Base-by-base conservation (phyloP, 768 basidiomycete genomes). In the Tylopilus vinaceipallidus region DNA sequence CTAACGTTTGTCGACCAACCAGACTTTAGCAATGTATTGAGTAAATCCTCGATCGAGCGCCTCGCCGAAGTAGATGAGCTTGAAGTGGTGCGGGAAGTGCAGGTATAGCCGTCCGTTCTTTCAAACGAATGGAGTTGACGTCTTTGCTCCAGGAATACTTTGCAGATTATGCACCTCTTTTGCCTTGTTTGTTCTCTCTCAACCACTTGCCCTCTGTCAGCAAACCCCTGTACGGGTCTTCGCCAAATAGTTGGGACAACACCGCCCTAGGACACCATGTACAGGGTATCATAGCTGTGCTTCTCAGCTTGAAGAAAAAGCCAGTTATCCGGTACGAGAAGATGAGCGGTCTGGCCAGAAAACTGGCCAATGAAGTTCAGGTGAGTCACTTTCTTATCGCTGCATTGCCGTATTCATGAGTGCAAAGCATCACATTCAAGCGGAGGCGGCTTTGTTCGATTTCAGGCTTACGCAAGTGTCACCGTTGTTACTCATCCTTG, bases 1-100 rank as follows among this genome's bases (percentile, higher is more conserved):
- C 64, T 64, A 53, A 61, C 43, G 29, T 49, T 43, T 6, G 12
- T 41, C 36, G 19, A 42, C 47, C 42, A 38, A 42, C 16, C 50
- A 98, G 95, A 97, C 71, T 99, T 99, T 66, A 98, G 94, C 72
- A 98, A 94, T 61, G 83, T 90, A 34, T 69, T 99, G 55, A 91
- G 80, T 55, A 98, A 98, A 74, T 76, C 79, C 5, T 80, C 86
- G 23, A 98, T 99, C 42, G 97, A 98, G 69, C 80, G 91, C 10
- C 76, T 98, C 43, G 97, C 97, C 0, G 87, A 91, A 59, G 90
- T 86, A 17, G 97, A 99, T 65, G 92, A 97, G 68, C 91, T 91
- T 55, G 97, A 99, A 68, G 88, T 98, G 16, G 95, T 99, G 13
- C 82, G 84, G 47, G 97, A 99, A 73, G 90, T 99, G 2, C 97